A percentile compares a stretch with the other conserved stretches of the same genome.
Conservation (phyloP, 495 filamentous ascomycete genomes). For the Aeminium ludgeri region DNA sequence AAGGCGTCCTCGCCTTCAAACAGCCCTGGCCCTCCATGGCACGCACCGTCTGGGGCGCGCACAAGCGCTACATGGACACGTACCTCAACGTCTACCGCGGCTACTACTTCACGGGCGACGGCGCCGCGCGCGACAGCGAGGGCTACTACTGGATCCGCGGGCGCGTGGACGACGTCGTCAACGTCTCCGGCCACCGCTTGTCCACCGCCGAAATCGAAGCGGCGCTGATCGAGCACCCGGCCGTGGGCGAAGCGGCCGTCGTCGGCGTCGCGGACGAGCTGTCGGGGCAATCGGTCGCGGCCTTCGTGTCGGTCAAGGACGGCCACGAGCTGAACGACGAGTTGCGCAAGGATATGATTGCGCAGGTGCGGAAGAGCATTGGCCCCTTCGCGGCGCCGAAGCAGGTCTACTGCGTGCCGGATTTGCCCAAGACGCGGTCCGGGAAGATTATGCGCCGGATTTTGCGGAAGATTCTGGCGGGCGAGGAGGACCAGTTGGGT, state of each 20-base stretch:
- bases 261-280: conserved; percentile 87
- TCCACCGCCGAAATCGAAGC: conserved; percentile 98
- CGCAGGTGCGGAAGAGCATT: conserved; percentile 92
- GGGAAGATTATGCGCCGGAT: conserved; percentile 99
- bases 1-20: conserved; percentile 96
- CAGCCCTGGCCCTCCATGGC: conserved; percentile 98
- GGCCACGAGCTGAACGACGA: conserved; percentile 62
- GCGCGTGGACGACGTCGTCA: conserved; percentile 96
- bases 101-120: conserved; percentile 98
- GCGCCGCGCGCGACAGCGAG: conserved; percentile 91
- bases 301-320: conserved; percentile 88
- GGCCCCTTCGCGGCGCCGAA: conserved; percentile 96
- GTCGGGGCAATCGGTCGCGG: conserved; percentile 92
- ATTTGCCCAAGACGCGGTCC: conserved; percentile 88
- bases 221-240: conserved; percentile 75
- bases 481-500: conserved; percentile 91
- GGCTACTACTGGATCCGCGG: conserved; percentile 99
- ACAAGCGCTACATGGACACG: conserved; percentile 97
- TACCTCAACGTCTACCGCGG: conserved; percentile 97
- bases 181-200: conserved; percentile 87
- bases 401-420: conserved; percentile 72
- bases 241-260: conserved; percentile 87
- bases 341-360: conserved; percentile 76
- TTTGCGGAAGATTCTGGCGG: conserved; percentile 86
- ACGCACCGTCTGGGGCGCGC: conserved; percentile 91